Evolutionary conservation across 2,329 filamentous ascomycete genomes (phyloP).

Genomic region (Aureobasidium sp.): DNA sequence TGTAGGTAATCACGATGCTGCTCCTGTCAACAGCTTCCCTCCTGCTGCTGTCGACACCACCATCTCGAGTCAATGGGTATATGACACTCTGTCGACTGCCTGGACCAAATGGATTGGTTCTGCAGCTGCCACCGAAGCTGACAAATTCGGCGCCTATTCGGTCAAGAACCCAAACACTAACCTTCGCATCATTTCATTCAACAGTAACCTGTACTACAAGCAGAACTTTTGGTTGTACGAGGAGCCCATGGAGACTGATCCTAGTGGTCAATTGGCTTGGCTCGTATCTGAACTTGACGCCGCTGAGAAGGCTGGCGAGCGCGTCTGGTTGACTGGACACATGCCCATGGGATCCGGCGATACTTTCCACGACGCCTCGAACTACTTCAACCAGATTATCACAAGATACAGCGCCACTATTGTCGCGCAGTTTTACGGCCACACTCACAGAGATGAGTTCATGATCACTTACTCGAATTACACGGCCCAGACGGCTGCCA

Average conservation of each 20-base stretch:
- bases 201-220: constrained; percentile 52
- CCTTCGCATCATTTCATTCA: constrained; percentile 50
- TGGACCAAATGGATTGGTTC: constrained; percentile 43
- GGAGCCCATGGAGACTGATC: constrained; percentile 42
- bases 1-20: constrained; percentile 49
- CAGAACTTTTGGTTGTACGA: constrained; percentile 49
- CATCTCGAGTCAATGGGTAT: constrained; percentile 43
- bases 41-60: constrained; percentile 25
- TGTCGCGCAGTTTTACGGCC: constrained; percentile 48
- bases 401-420: constrained; percentile 47
- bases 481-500: constrained; percentile 29
- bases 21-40: constrained; percentile 19
- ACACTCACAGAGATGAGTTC: constrained; percentile 51
- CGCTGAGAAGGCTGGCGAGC: constrained; percentile 43
- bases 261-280: constrained; percentile 45
- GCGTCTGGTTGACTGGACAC: constrained; percentile 51
- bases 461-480: constrained; percentile 47
- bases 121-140: constrained; percentile 26
- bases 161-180: constrained; percentile 35
- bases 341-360: constrained; percentile 42
- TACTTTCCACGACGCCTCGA: constrained; percentile 40
- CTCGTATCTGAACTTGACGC: constrained; percentile 44
- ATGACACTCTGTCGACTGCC: constrained; percentile 37
- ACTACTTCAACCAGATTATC: constrained; percentile 45
- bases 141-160: constrained; percentile 43